Evolutionary conservation across 805 yeast genomes (phyloP), one percentile per base, ranked within the genome.

Genomic region (Suhomyces xylopsoci): DNA sequence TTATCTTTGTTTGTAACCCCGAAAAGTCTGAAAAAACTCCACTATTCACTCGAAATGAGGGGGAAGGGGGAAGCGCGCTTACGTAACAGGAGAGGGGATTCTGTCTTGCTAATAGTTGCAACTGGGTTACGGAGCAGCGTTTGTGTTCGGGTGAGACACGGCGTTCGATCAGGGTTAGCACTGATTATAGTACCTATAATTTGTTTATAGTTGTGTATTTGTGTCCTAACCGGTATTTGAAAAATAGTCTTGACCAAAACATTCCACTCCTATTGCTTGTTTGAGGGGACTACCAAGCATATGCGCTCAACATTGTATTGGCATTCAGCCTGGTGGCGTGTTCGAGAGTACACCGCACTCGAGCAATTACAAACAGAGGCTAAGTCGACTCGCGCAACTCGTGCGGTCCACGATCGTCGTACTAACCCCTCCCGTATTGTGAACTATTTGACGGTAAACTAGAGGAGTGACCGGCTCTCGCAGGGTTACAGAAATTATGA

Each of bases 1-100:
- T 32, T 45, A 30, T 32, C 48, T 45, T 26, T 32, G 28, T 32
- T 28, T 26, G 48, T 38, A 19, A 38, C 42, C 42, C 15, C 42
- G 48, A 45, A 45, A 45, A 26, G 19, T 43, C 26, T 41, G 45
- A 19, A 26, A 42, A 24, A 24, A 32, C 48, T 45, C 48, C 48
- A 45, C 48, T 15, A 20, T 26, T 25, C 7, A 15, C 20, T 12
- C 32, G 17, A 32, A 32, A 42, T 20, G 43, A 34, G 49, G 49
- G 36, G 49, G 24, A 47, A 47, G 24, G 49, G 49, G 49, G 10
- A 36, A 19, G 24, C 5, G 49, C 43, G 42, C 43, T 34, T 24
- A 44, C 43, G 15, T 24, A 44, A 20, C 28, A 19, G 22, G 34
- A 36, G 49, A 38, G 49, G 49, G 36, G 49, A 42, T 38, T 38